Evolutionary conservation across 441 rosid genomes (phyloP).

Genomic region (Gossypium schwendimanii): DNA sequence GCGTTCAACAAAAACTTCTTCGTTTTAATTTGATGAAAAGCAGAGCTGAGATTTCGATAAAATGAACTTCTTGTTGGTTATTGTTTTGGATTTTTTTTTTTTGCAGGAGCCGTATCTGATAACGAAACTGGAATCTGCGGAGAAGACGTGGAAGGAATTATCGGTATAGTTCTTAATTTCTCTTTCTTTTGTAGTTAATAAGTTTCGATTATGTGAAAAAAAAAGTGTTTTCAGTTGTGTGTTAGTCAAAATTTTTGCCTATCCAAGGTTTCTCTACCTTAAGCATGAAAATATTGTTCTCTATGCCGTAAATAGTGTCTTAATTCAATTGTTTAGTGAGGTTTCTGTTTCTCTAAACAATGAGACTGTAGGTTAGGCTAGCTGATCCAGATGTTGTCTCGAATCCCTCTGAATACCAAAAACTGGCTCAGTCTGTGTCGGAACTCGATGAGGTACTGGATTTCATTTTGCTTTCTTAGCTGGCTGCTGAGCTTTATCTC

Average conservation of each 20-base stretch:
- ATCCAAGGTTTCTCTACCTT: background rate
- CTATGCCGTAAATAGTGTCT: background rate
- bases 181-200: background rate
- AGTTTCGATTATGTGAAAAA: background rate
- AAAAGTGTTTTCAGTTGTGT: background rate
- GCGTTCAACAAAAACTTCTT: constrained; percentile 17
- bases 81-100: background rate
- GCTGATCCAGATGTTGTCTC: constrained; percentile 86
- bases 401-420: constrained; percentile 72
- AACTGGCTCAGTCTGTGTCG: constrained; percentile 73
- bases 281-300: background rate
- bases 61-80: background rate
- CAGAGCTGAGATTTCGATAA: background rate
- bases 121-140: constrained; percentile 80
- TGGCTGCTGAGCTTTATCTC: background rate
- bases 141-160: constrained; percentile 88
- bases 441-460: constrained; percentile 71
- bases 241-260: background rate
- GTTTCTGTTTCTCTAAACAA: constrained; percentile 10
- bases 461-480: constrained; percentile 1
- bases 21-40: background rate
- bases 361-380: constrained; percentile 51
- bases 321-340: background rate
- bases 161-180: constrained; percentile 41
- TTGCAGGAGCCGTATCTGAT: constrained; percentile 72